These are phyloP conservation scores for Neonectria magnoliae DNA, from an alignment of 2,329 filamentous ascomycete genomes.

Conservation along the genomic window DNA sequence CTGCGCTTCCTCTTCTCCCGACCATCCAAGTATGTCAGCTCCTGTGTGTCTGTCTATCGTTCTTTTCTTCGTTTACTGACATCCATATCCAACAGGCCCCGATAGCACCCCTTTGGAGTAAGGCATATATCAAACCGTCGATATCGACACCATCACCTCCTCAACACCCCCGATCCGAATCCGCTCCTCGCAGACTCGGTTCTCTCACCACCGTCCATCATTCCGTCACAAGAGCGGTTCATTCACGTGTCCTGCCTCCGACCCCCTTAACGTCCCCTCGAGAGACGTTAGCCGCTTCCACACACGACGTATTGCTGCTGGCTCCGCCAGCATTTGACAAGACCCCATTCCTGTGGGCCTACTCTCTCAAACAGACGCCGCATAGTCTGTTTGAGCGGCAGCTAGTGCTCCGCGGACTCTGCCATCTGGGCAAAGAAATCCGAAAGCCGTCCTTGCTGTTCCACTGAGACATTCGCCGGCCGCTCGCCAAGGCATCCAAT, in stretches of 20 bases:
- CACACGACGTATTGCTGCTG: slow-evolving; percentile 72
- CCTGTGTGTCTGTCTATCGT: slow-evolving; percentile 5
- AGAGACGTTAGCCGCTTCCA: slow-evolving; percentile 67
- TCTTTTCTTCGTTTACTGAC: slow-evolving; percentile 6
- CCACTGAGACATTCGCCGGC: slow-evolving; percentile 13
- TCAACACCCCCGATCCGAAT: slow-evolving; percentile 44
- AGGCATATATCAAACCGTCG: slow-evolving; percentile 38
- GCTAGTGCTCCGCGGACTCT: slow-evolving; percentile 91
- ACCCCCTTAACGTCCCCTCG: slow-evolving; percentile 88
- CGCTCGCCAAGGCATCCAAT: slow-evolving; percentile 31
- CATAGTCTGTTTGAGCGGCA: slow-evolving; percentile 97
- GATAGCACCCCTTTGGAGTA: slow-evolving; percentile 67
- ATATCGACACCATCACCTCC: slow-evolving; percentile 23
- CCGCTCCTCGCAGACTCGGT: slow-evolving; percentile 20
- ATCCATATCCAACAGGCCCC: slow-evolving; percentile 55
- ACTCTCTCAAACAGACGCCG: slow-evolving; percentile 95
- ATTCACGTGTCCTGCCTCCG: slow-evolving; percentile 84
- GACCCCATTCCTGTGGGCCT: slow-evolving; percentile 84
- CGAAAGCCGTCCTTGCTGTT: neutral
- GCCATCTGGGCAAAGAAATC: slow-evolving; percentile 49
- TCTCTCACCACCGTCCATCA: slow-evolving; percentile 72
- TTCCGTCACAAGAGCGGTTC: slow-evolving; percentile 86
- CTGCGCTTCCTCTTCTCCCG: slow-evolving; percentile 89
- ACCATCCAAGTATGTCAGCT: slow-evolving; percentile 81
- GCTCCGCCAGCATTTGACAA: slow-evolving; percentile 82